Percentiles rank a stretch among this genome's conserved stretches.
These are phyloP conservation scores for Termitomyces sp. DNA, from an alignment of 768 basidiomycete genomes.

Conservation along the genomic window DNA sequence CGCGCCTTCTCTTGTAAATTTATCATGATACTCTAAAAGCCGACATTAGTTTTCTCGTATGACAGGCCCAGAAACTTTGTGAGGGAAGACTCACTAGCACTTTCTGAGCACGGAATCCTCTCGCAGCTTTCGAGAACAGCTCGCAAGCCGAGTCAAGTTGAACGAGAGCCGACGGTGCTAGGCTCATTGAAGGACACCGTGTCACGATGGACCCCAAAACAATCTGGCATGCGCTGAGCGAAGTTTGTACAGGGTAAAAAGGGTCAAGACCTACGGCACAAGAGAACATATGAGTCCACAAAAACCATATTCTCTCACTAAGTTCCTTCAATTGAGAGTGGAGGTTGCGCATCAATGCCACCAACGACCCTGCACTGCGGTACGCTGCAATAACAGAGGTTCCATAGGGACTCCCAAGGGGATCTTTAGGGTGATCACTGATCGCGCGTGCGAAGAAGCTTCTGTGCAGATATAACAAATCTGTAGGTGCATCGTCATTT, in stretches of 20 bases:
- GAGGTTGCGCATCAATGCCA: constrained; percentile 66
- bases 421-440: constrained; percentile 69
- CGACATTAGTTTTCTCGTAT: neutral
- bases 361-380: constrained; percentile 65
- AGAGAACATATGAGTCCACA: constrained; percentile 61
- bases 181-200: constrained; percentile 72
- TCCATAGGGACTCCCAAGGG: constrained; percentile 66
- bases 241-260: constrained; percentile 3
- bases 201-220: constrained; percentile 73
- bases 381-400: constrained; percentile 73
- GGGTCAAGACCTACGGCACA: constrained; percentile 45
- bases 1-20: constrained; percentile 63
- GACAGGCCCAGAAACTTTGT: neutral
- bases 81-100: constrained; percentile 46
- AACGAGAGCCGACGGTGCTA: constrained; percentile 68
- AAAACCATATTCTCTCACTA: constrained; percentile 61
- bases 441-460: constrained; percentile 72
- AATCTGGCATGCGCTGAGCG: constrained; percentile 36
- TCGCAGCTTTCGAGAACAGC: constrained; percentile 65
- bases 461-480: constrained; percentile 65
- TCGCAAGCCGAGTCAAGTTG: constrained; percentile 75
- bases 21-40: constrained; percentile 54
- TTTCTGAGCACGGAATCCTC: constrained; percentile 56
- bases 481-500: constrained; percentile 25
- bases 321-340: constrained; percentile 59